These are phyloP conservation scores for Citrus cavaleriei DNA, from an alignment of 345 rosid species.

Conservation along the genomic window DNA sequence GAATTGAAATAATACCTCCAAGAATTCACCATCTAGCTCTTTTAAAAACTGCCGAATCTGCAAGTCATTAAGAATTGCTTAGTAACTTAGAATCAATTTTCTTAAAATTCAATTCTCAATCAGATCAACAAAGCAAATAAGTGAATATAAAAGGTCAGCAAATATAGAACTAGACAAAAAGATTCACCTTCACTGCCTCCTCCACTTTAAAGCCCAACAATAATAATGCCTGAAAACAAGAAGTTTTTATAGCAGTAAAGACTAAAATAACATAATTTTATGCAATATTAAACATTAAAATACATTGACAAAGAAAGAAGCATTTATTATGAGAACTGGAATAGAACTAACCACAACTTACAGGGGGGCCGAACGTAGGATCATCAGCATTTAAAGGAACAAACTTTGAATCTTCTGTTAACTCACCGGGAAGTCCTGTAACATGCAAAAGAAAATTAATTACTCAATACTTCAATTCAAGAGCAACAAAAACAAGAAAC, in stretches of 20 bases:
- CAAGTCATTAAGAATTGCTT: conserved; percentile 1
- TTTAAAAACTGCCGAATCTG: conserved; percentile 67
- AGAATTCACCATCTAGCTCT: conserved; percentile 80
- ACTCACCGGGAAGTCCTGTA: conserved; percentile 50
- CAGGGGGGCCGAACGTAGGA: conserved; percentile 79
- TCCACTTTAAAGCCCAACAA: conserved; percentile 63
- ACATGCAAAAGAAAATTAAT: neutral
- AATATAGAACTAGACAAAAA: neutral
- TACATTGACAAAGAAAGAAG: neutral
- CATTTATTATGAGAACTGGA: neutral
- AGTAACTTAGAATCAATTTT: neutral
- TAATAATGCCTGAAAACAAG: conserved; percentile 59
- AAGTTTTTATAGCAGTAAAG: neutral
- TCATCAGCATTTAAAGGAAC: conserved; percentile 75
- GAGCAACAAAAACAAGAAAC: neutral
- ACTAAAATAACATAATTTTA: neutral
- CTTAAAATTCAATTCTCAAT: neutral
- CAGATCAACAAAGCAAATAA: neutral
- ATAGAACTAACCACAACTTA: conserved; percentile 55
- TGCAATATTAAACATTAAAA: neutral
- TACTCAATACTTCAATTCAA: neutral
- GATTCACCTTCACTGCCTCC: conserved; percentile 59
- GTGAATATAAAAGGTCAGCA: neutral
- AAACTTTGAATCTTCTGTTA: conserved; percentile 69
- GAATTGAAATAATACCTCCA: conserved; percentile 47